phyloP scores from a whole-genome alignment of 164 flowering plant species.

The Platanus orientalis region DNA sequence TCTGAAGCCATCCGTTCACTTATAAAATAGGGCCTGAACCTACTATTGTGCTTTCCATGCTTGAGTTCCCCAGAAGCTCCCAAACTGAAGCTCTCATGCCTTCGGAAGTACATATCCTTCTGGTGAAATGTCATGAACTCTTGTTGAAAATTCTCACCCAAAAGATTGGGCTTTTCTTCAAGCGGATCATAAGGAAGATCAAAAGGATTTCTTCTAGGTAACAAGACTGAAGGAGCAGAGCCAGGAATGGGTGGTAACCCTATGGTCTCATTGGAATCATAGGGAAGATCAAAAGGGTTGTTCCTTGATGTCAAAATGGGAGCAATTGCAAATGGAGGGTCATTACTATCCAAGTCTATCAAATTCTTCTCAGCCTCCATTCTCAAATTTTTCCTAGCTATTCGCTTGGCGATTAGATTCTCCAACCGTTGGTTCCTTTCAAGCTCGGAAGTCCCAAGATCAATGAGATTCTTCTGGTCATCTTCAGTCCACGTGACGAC shows the following conservation, averaged over 20 bases:
- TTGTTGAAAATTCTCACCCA: conserved; percentile 48
- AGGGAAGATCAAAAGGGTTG: conserved; percentile 77
- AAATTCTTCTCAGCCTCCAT: conserved; percentile 63
- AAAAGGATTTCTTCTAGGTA: conserved; percentile 74
- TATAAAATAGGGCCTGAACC: conserved; percentile 55
- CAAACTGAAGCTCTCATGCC: conserved; percentile 71
- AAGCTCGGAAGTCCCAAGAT: conserved; percentile 65
- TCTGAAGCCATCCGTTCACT: conserved; percentile 46
- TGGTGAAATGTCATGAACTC: conserved; percentile 47
- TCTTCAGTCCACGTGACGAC: conserved; percentile 25
- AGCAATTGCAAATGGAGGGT: conserved; percentile 46
- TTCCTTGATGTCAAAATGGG: conserved; percentile 53
- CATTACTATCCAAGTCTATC: conserved; percentile 68
- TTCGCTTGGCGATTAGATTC: conserved; percentile 75
- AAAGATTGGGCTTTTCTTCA: conserved; percentile 69
- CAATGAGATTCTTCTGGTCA: conserved; percentile 56
- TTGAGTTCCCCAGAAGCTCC: conserved; percentile 53
- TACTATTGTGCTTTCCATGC: conserved; percentile 40
- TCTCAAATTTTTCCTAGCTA: conserved; percentile 50
- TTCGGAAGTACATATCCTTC: conserved; percentile 55
- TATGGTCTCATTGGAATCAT: conserved; percentile 40
- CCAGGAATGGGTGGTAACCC: conserved; percentile 77
- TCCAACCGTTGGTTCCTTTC: conserved; percentile 85
- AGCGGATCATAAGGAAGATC: conserved; percentile 75
- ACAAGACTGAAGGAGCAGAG: conserved; percentile 76